Conservation (phyloP, 306 rosid genomes). For the Glycine soja region DNA sequence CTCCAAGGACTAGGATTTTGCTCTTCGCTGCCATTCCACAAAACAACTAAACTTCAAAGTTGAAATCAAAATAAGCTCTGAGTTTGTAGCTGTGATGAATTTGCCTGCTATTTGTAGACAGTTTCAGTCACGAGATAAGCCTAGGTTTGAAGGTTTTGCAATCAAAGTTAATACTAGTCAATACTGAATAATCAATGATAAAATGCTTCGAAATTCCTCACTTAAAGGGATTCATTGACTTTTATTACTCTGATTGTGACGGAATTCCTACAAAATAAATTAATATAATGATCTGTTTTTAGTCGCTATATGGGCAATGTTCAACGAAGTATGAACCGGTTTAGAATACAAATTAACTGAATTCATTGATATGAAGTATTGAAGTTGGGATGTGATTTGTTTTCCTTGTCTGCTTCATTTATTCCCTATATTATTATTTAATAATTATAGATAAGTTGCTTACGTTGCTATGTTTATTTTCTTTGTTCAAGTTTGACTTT, state of each 20-base stretch:
- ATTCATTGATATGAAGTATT: background rate
- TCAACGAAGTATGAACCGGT: background rate
- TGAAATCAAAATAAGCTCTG: background rate
- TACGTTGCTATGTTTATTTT: background rate
- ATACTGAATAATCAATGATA: too few species aligned
- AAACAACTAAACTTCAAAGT: background rate
- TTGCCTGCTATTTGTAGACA: slow-evolving; percentile 19
- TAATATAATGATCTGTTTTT: background rate
- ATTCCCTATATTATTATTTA: background rate
- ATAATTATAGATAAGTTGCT: background rate
- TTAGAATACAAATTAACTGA: background rate
- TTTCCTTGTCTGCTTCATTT: background rate
- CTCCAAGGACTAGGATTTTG: slow-evolving; percentile 56
- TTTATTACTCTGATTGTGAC: background rate
- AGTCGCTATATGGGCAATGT: background rate
- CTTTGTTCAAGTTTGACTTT: background rate
- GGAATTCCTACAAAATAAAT: background rate
- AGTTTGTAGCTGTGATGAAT: background rate
- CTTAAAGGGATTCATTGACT: background rate
- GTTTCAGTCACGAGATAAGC: background rate
- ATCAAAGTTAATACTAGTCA: too few species aligned
- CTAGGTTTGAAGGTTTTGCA: background rate
- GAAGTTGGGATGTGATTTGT: background rate
- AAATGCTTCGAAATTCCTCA: too few species aligned
- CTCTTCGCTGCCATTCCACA: slow-evolving; percentile 48